phyloP scores from a whole-genome alignment of 495 filamentous ascomycete genomes.

The Gamarada debralockiae region DNA sequence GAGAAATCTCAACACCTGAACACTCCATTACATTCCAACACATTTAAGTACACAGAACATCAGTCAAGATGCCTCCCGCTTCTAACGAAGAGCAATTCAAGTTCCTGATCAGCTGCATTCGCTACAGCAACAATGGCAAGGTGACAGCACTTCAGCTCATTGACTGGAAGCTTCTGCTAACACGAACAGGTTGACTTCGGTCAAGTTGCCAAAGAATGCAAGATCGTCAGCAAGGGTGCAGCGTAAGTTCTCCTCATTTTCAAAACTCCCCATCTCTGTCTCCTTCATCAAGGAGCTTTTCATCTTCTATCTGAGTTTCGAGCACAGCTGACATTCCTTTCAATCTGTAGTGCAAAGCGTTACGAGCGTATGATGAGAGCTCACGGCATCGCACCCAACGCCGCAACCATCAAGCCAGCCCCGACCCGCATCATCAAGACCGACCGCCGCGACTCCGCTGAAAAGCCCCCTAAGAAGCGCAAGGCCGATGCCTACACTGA shows the following conservation, averaged over 20 bases:
- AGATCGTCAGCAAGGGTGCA: constrained; percentile 58
- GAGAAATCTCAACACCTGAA: background rate
- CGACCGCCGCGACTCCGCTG: constrained; percentile 6
- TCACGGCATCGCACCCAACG: constrained; percentile 39
- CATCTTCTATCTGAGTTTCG: background rate
- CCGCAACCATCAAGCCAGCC: constrained; percentile 21
- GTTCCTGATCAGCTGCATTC: constrained; percentile 63
- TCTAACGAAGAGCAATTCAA: constrained; percentile 53
- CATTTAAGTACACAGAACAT: background rate
- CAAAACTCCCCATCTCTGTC: background rate
- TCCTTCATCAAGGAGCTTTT: background rate
- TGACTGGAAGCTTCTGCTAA: background rate
- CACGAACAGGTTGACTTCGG: constrained; percentile 52
- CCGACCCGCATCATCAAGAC: constrained; percentile 11
- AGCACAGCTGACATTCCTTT: background rate
- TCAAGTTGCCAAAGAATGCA: constrained; percentile 58
- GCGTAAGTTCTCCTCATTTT: constrained; percentile 52
- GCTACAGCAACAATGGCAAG: constrained; percentile 50
- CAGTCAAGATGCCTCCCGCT: constrained; percentile 38
- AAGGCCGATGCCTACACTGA: constrained; percentile 18
- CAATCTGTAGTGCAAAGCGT: constrained; percentile 50
- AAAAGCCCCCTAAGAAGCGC: constrained; percentile 6
- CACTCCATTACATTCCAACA: background rate
- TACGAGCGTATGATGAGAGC: constrained; percentile 61
- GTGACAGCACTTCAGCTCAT: constrained; percentile 32